Evolutionary conservation across 2,329 filamentous ascomycete species (phyloP).

Genomic region (Aspergillus ochraceoroseus): DNA sequence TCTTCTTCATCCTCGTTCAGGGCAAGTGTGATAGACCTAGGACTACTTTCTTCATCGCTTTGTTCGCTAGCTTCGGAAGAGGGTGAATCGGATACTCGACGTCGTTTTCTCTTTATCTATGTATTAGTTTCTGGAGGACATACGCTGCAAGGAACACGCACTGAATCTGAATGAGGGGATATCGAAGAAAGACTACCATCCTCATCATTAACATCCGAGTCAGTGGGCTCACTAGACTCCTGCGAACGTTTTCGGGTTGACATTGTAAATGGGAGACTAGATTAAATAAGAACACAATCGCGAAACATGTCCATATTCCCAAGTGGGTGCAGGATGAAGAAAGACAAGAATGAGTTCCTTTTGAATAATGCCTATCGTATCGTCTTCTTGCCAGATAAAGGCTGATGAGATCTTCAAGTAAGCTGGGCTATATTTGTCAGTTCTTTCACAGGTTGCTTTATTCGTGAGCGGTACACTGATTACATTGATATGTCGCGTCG

Average conservation of each 20-base stretch:
- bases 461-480: neutral
- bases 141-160: constrained; percentile 20
- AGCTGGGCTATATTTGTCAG: too few species aligned
- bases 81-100: constrained; percentile 33
- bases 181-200: constrained; percentile 26
- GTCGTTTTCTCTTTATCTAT: constrained; percentile 40
- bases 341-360: neutral
- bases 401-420: too few species aligned
- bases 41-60: constrained; percentile 12
- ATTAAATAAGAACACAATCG: constrained; percentile 1
- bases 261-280: constrained; percentile 30
- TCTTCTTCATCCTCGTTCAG: constrained; percentile 35
- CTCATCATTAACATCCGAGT: constrained; percentile 27
- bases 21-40: constrained; percentile 20
- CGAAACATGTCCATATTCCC: constrained; percentile 1
- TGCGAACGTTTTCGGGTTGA: constrained; percentile 42
- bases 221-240: constrained; percentile 28
- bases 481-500: neutral
- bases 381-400: neutral
- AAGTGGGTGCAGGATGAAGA: neutral
- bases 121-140: constrained; percentile 13
- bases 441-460: neutral
- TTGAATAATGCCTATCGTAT: neutral
- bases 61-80: constrained; percentile 16
- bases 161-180: constrained; percentile 32